Evolutionary conservation across 768 basidiomycete species (phyloP).

Genomic region (Tricholoma hemisulphureum): DNA sequence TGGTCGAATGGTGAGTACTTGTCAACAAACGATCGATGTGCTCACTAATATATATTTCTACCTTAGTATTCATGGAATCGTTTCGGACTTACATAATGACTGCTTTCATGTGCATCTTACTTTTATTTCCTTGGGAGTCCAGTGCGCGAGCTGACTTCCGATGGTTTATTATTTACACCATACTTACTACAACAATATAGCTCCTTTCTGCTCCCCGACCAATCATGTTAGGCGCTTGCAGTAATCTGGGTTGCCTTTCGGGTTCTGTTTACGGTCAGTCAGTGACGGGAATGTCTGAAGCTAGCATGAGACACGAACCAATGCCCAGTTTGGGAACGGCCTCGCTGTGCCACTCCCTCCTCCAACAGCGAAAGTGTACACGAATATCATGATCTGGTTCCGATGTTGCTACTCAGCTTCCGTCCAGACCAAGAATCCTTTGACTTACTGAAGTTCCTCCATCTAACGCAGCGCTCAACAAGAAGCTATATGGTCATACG

Average conservation of each 20-base stretch:
- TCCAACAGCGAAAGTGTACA: conserved; percentile 44
- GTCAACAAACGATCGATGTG: neutral
- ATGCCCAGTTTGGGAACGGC: conserved; percentile 38
- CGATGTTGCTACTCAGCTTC: neutral
- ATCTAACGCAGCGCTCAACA: conserved; percentile 50
- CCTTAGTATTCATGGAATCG: neutral
- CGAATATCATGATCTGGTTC: conserved; percentile 41
- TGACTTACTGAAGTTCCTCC: conserved; percentile 37
- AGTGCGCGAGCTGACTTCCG: no score
- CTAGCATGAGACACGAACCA: conserved; percentile 20
- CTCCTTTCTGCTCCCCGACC: neutral
- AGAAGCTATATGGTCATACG: conserved; percentile 30
- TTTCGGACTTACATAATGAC: no score
- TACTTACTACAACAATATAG: no score
- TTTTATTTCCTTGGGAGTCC: no score
- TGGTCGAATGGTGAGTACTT: neutral
- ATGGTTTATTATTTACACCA: no score
- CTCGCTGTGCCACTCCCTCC: conserved; percentile 41
- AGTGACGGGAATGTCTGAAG: neutral
- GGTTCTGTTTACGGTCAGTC: conserved; percentile 12
- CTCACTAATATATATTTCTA: neutral
- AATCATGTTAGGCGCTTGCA: conserved; percentile 21
- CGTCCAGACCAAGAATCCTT: neutral
- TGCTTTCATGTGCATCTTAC: no score
- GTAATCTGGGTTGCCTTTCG: conserved; percentile 23